Percentiles rank a stretch among this genome's conserved stretches.
Conservation (phyloP, 495 filamentous ascomycete genomes). For the Hypoxylon rickii region DNA sequence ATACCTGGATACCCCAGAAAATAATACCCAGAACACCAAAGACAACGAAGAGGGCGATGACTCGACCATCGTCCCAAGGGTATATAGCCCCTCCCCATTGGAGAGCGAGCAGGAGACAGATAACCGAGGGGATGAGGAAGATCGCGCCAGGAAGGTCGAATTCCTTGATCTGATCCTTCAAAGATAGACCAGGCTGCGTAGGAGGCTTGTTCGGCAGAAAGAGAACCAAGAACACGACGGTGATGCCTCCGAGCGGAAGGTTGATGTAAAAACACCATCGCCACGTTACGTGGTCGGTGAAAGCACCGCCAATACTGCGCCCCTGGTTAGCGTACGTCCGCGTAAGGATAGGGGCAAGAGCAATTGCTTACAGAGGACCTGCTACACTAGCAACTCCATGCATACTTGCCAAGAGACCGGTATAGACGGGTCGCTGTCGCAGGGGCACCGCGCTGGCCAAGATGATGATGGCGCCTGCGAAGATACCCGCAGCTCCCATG, state of each 20-base stretch:
- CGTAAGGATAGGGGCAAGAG: background rate
- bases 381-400: constrained; percentile 80
- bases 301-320: constrained; percentile 54
- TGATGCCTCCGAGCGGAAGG: constrained; percentile 59
- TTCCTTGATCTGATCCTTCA: constrained; percentile 49
- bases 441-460: background rate
- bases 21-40: constrained; percentile 61
- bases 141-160: constrained; percentile 37
- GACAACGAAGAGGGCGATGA: constrained; percentile 70
- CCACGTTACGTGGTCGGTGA: constrained; percentile 67
- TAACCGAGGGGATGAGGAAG: constrained; percentile 49
- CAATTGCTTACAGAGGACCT: constrained; percentile 59
- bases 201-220: constrained; percentile 49
- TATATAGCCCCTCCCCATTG: constrained; percentile 84
- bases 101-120: constrained; percentile 73
- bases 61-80: constrained; percentile 65
- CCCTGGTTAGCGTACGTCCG: background rate
- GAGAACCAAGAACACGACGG: constrained; percentile 53
- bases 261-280: constrained; percentile 86
- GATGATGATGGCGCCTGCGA: background rate
- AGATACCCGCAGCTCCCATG: background rate
- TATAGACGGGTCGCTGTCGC: background rate
- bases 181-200: constrained; percentile 57
- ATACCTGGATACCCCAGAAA: constrained; percentile 4
- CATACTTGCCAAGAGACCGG: constrained; percentile 73